Percentiles rank a stretch among this genome's conserved stretches.
These are phyloP conservation scores for Fusarium globosum DNA, from an alignment of 2,329 filamentous ascomycete genomes.

Conservation along the genomic window DNA sequence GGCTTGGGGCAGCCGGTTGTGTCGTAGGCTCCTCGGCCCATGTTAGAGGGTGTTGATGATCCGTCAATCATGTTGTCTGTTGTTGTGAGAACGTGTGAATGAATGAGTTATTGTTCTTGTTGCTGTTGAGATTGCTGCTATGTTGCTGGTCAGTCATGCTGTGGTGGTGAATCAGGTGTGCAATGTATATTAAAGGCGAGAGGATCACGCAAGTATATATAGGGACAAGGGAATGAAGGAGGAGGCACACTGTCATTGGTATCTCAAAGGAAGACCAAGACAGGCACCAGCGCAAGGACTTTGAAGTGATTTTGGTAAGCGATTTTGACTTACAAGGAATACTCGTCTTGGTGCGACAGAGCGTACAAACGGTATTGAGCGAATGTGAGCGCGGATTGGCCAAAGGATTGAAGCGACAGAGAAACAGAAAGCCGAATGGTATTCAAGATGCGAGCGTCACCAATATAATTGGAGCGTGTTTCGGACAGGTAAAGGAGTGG, in stretches of 20 bases:
- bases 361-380: constrained; percentile 30
- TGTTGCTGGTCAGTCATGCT: constrained; percentile 31
- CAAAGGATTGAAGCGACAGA: constrained; percentile 21
- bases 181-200: background rate
- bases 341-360: constrained; percentile 46
- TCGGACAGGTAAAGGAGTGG: constrained; percentile 44
- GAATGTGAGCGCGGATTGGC: constrained; percentile 39
- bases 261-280: constrained; percentile 6
- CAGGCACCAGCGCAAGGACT: constrained; percentile 12
- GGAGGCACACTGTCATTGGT: background rate
- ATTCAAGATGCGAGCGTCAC: constrained; percentile 48
- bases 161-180: background rate
- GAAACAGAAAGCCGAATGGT: constrained; percentile 48
- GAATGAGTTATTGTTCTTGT: constrained; percentile 11
- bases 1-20: constrained; percentile 63
- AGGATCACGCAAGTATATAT: background rate
- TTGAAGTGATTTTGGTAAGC: constrained; percentile 39
- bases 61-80: constrained; percentile 52
- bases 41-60: constrained; percentile 54
- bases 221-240: background rate
- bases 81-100: constrained; percentile 33
- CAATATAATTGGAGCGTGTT: constrained; percentile 50
- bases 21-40: constrained; percentile 65
- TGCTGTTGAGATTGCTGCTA: background rate
- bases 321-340: constrained; percentile 51